These are phyloP conservation scores for Cinnamomum chago DNA, from an alignment of 164 flowering plant genomes.

Conservation along the genomic window DNA sequence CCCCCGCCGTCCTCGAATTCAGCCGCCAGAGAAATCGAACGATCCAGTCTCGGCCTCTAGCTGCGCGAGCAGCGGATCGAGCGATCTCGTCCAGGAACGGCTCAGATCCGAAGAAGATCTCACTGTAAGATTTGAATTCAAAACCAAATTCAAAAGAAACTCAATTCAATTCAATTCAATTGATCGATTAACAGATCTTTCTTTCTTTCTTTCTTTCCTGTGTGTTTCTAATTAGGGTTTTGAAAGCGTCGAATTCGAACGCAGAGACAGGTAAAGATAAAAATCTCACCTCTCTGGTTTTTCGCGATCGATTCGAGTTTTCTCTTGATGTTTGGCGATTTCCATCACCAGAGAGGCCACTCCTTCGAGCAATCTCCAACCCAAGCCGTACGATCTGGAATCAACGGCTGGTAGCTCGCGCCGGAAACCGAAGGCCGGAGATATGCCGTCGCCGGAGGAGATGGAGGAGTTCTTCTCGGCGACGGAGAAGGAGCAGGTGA, in stretches of 20 bases:
- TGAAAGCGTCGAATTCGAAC: constrained; percentile 20
- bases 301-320: neutral
- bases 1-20: neutral
- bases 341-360: constrained; percentile 37
- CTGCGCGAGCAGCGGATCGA: constrained; percentile 51
- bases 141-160: constrained; percentile 1
- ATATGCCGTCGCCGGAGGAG: constrained; percentile 46
- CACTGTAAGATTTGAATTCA: constrained; percentile 23
- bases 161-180: neutral
- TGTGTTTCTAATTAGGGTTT: constrained; percentile 12
- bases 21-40: constrained; percentile 4
- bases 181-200: neutral
- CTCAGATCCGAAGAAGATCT: constrained; percentile 34
- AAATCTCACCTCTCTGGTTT: neutral
- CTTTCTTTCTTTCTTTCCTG: neutral
- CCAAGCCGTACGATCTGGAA: constrained; percentile 34
- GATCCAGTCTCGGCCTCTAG: constrained; percentile 23
- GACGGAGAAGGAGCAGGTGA: constrained; percentile 49
- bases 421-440: constrained; percentile 12
- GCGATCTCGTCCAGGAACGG: constrained; percentile 18
- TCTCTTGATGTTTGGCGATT: neutral
- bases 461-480: constrained; percentile 61
- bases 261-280: constrained; percentile 26
- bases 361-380: constrained; percentile 30
- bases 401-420: constrained; percentile 22